phyloP scores from a whole-genome alignment of 257 asterid genomes.

The Schizonepeta tenuifolia region DNA sequence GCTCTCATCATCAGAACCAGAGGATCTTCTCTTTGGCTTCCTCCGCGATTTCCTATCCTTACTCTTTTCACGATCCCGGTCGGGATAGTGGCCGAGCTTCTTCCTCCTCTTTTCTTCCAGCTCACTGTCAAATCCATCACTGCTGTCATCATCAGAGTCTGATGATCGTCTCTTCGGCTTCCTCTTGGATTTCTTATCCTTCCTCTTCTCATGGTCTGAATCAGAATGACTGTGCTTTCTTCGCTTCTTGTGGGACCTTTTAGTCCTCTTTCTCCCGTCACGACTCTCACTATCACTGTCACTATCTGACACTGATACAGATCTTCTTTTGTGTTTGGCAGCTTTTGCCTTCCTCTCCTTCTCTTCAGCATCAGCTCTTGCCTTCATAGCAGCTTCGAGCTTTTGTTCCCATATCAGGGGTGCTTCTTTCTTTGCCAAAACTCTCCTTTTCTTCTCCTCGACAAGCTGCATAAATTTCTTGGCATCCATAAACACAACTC shows the following conservation, averaged over 20 bases:
- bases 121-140: conserved; percentile 50
- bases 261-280: conserved; percentile 50
- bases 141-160: conserved; percentile 49
- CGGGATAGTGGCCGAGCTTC: conserved; percentile 58
- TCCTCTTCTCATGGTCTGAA: conserved; percentile 59
- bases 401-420: conserved; percentile 96
- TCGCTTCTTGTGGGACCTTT: conserved; percentile 59
- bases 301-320: conserved; percentile 51
- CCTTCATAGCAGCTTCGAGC: conserved; percentile 89
- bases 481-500: conserved; percentile 92
- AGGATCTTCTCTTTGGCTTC: conserved; percentile 56
- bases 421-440: conserved; percentile 86
- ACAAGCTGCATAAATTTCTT: conserved; percentile 93
- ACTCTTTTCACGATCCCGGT: conserved; percentile 57
- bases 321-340: conserved; percentile 66
- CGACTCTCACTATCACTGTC: conserved; percentile 50
- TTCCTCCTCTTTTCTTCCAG: conserved; percentile 55
- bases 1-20: conserved; percentile 49
- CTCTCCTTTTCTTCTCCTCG: conserved; percentile 93
- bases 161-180: conserved; percentile 60
- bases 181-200: conserved; percentile 55
- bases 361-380: conserved; percentile 76
- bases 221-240: conserved; percentile 64
- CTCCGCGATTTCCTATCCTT: conserved; percentile 55
- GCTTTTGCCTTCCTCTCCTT: conserved; percentile 61